Percentiles rank a stretch among this genome's conserved stretches.
These are phyloP conservation scores for Suillus cothurnatus DNA, from an alignment of 768 basidiomycete genomes.

Conservation along the genomic window DNA sequence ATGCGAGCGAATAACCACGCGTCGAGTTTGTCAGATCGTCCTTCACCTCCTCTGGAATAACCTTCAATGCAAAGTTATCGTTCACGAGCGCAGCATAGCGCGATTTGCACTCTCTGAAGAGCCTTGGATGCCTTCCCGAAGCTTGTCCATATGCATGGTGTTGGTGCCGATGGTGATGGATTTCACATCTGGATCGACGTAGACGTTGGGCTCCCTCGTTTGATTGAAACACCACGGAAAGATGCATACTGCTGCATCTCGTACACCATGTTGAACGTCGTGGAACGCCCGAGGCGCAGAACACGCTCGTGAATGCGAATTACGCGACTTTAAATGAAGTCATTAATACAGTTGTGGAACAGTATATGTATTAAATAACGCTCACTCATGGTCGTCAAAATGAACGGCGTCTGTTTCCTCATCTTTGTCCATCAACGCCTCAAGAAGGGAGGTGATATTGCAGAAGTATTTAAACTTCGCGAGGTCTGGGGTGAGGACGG, in stretches of 20 bases:
- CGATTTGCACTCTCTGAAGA: neutral
- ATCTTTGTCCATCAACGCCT: too few relatives aligned
- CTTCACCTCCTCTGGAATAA: neutral
- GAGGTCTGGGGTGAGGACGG: too few relatives aligned
- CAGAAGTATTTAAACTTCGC: too few relatives aligned
- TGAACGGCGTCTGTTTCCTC: too few relatives aligned
- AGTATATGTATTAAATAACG: too few relatives aligned
- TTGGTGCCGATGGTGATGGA: neutral
- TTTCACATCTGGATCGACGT: neutral
- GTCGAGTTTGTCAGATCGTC: neutral
- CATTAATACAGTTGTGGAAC: too few relatives aligned
- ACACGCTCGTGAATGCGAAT: too few relatives aligned
- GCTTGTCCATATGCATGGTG: neutral
- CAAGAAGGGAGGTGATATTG: too few relatives aligned
- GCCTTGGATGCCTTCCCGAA: neutral
- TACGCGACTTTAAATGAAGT: too few relatives aligned
- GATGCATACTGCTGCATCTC: neutral
- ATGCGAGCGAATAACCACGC: neutral
- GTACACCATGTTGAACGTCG: too few relatives aligned
- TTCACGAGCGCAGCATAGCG: neutral
- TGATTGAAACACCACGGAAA: neutral
- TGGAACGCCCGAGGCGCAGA: too few relatives aligned
- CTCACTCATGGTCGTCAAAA: too few relatives aligned
- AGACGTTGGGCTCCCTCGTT: neutral
- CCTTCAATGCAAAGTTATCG: neutral